Evolutionary conservation across 176 grass and related monocot genomes (phyloP).

Genomic region (Rhynchospora tenuis): DNA sequence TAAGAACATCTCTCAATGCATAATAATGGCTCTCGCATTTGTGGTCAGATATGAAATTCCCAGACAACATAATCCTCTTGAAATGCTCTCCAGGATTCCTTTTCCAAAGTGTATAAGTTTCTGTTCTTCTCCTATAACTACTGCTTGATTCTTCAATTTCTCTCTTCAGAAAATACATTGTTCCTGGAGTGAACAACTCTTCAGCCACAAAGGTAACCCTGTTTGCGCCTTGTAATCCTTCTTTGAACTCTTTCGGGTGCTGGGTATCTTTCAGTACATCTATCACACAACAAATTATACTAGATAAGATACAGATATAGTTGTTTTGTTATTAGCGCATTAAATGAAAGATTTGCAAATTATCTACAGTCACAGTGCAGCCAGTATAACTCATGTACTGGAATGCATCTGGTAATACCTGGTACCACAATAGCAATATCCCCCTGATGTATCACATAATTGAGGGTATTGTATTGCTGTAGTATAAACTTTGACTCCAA

Average conservation of each 20-base stretch:
- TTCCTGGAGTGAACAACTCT: slow-evolving; percentile 74
- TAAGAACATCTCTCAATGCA: slow-evolving; percentile 80
- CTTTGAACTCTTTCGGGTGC: background rate
- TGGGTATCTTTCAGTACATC: slow-evolving; percentile 30
- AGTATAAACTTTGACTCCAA: background rate
- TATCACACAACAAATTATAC: slow-evolving; percentile 25
- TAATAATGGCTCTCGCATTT: slow-evolving; percentile 74
- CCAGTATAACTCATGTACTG: background rate
- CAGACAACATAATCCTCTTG: slow-evolving; percentile 63
- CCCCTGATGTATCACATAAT: background rate
- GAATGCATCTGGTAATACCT: background rate
- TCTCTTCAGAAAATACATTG: slow-evolving; percentile 73
- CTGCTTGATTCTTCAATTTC: slow-evolving; percentile 35
- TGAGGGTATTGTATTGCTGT: background rate
- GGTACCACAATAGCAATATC: background rate
- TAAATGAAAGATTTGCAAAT: background rate
- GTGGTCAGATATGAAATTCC: slow-evolving; percentile 90
- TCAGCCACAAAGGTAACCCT: slow-evolving; percentile 39
- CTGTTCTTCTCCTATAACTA: slow-evolving; percentile 20
- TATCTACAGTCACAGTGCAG: background rate
- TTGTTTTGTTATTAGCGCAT: background rate
- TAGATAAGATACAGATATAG: background rate
- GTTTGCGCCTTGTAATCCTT: background rate
- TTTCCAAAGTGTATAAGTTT: slow-evolving; percentile 76
- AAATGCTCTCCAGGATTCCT: slow-evolving; percentile 73